Evolutionary conservation across 1,284 basidiomycete species (phyloP).

Genomic region (Ustilago tritici): DNA sequence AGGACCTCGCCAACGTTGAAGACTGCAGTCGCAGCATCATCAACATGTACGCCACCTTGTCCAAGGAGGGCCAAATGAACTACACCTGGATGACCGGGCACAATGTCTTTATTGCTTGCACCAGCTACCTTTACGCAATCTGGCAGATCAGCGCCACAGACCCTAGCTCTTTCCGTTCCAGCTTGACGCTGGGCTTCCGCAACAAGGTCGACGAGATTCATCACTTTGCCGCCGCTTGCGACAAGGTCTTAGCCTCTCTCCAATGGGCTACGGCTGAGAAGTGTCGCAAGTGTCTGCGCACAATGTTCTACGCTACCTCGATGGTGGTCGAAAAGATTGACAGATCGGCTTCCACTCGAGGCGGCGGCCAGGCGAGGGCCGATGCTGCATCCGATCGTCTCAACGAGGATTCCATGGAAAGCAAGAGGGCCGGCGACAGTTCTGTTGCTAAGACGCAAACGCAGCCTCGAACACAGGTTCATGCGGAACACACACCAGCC

Average conservation of each 20-base stretch:
- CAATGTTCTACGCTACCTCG: conserved; percentile 52
- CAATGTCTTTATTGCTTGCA: conserved; percentile 50
- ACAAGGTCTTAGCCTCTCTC: conserved; percentile 46
- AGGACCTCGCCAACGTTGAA: conserved; percentile 48
- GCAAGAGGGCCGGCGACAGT: not conserved
- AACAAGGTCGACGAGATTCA: conserved; percentile 53
- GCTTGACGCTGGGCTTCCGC: conserved; percentile 39
- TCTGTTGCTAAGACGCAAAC: not conserved
- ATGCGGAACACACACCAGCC: not conserved
- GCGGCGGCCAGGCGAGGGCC: not conserved
- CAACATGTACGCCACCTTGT: conserved; percentile 53
- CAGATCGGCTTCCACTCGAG: conserved; percentile 22
- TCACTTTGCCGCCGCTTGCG: conserved; percentile 48
- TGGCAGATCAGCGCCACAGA: conserved; percentile 53
- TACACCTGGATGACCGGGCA: conserved; percentile 57
- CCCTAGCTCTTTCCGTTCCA: conserved; percentile 36
- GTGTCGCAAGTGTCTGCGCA: conserved; percentile 48
- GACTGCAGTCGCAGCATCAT: conserved; percentile 56
- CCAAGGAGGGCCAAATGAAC: conserved; percentile 54
- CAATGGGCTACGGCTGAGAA: conserved; percentile 54
- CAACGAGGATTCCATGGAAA: not conserved
- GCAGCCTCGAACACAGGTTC: not conserved
- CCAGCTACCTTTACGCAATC: conserved; percentile 46
- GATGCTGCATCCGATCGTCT: conserved; percentile 2
- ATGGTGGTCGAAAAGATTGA: conserved; percentile 51